Evolutionary conservation across 2,329 filamentous ascomycete genomes (phyloP).

Genomic region (Eutypa lata): DNA sequence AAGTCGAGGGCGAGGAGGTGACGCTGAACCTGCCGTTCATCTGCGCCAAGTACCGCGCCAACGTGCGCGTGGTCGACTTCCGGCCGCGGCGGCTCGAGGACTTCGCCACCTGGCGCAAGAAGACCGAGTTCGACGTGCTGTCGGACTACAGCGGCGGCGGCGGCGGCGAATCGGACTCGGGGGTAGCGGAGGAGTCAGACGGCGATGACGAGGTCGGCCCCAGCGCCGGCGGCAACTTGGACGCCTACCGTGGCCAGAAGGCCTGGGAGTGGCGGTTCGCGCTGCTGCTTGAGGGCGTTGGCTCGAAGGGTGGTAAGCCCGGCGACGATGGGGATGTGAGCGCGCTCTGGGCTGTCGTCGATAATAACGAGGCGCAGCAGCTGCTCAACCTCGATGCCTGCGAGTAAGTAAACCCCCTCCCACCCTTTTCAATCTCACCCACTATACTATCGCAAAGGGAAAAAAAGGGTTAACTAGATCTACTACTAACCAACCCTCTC

Average conservation of each 20-base stretch:
- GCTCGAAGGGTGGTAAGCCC: constrained; percentile 27
- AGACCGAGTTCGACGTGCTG: constrained; percentile 47
- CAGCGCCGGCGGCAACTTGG: constrained; percentile 19
- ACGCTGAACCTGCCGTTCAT: constrained; percentile 63
- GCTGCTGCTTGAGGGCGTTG: constrained; percentile 71
- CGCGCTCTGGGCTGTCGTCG: constrained; percentile 66
- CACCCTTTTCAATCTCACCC: background rate
- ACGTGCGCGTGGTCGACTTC: constrained; percentile 80
- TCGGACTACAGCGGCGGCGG: constrained; percentile 39
- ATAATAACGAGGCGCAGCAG: constrained; percentile 50
- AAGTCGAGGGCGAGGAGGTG: constrained; percentile 35
- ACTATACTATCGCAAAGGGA: too few species aligned
- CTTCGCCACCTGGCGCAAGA: constrained; percentile 56
- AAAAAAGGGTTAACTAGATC: too few species aligned
- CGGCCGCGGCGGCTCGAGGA: constrained; percentile 66
- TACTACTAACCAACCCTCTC: constrained; percentile 4
- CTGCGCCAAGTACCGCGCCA: constrained; percentile 66
- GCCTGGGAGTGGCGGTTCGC: constrained; percentile 84
- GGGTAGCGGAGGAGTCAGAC: background rate
- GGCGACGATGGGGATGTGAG: constrained; percentile 22
- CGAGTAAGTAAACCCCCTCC: constrained; percentile 31
- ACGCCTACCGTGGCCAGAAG: constrained; percentile 21
- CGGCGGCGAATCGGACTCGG: constrained; percentile 24
- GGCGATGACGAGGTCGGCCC: constrained; percentile 19
- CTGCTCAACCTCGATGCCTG: constrained; percentile 46